Evolutionary conservation across 2,329 filamentous ascomycete species (phyloP).

Genomic region (Talaromyces sp.): DNA sequence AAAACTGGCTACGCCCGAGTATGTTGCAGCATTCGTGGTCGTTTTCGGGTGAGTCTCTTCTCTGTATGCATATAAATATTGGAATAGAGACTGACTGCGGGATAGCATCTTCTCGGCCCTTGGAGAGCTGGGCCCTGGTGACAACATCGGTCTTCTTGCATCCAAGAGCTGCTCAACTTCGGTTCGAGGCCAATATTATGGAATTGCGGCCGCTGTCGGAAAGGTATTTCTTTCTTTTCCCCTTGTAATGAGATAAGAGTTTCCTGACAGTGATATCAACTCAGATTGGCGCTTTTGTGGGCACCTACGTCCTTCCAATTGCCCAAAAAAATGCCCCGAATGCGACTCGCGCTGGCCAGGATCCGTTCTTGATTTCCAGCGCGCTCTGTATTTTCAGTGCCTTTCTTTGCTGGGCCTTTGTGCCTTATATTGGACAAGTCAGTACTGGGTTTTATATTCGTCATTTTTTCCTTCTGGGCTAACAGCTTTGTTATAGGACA

Average conservation of each 20-base stretch:
- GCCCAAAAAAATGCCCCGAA: slow-evolving; percentile 57
- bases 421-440: slow-evolving; percentile 68
- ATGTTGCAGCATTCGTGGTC: slow-evolving; percentile 72
- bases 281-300: slow-evolving; percentile 66
- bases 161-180: slow-evolving; percentile 85
- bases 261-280: neutral
- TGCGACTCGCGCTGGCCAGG: slow-evolving; percentile 62
- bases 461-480: neutral
- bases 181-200: slow-evolving; percentile 73
- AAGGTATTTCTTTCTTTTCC: slow-evolving; percentile 15
- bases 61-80: neutral
- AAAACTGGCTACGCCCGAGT: slow-evolving; percentile 59
- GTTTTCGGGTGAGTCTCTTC: slow-evolving; percentile 58
- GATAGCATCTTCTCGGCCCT: slow-evolving; percentile 65
- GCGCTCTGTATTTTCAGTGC: slow-evolving; percentile 73
- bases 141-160: slow-evolving; percentile 85
- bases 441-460: neutral
- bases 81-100: neutral
- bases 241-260: neutral
- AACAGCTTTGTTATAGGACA: slow-evolving; percentile 54
- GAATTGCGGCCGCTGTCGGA: slow-evolving; percentile 43
- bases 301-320: slow-evolving; percentile 75
- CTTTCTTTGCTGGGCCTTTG: slow-evolving; percentile 57
- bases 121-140: slow-evolving; percentile 78
- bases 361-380: slow-evolving; percentile 85